Conservation (phyloP, 1,284 basidiomycete genomes). For the Bondarzewia mesenterica region DNA sequence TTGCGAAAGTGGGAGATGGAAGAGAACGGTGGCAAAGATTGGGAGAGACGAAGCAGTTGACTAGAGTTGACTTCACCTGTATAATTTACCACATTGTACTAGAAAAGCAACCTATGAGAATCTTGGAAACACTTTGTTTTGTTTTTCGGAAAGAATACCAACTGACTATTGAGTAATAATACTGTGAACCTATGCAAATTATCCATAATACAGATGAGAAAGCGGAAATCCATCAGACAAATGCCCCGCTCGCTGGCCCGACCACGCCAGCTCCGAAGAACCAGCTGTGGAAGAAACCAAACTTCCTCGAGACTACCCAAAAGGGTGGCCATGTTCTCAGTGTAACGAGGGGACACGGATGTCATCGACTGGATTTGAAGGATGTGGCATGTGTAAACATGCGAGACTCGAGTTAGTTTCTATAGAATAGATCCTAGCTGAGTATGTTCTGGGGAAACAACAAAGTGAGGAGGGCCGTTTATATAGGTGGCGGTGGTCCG, state of each 20-base stretch:
- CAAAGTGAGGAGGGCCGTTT: conserved; percentile 15
- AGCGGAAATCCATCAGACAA: conserved; percentile 71
- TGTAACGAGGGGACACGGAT: conserved; percentile 60
- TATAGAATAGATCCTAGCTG: conserved; percentile 85
- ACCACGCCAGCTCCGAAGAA: conserved; percentile 27
- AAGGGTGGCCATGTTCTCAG: conserved; percentile 57
- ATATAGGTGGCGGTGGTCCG: conserved; percentile 27
- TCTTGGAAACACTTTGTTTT: not conserved
- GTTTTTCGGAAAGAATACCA: not conserved
- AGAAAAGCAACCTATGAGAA: no score
- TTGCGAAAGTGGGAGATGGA: conserved; percentile 66
- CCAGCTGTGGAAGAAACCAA: conserved; percentile 35
- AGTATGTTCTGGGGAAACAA: conserved; percentile 68
- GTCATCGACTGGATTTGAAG: conserved; percentile 79
- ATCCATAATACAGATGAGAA: conserved; percentile 1
- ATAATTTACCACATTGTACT: no score
- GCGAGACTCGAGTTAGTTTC: conserved; percentile 84
- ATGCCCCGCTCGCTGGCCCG: conserved; percentile 58
- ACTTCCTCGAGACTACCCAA: conserved; percentile 62
- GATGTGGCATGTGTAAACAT: conserved; percentile 80
- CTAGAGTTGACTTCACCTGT: not conserved
- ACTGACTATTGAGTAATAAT: no score
- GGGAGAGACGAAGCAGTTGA: conserved; percentile 45
- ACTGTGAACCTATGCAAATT: no score
- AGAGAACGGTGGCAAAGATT: conserved; percentile 52